Percentiles rank a stretch among this genome's conserved stretches.
Evolutionary conservation across 805 yeast species (phyloP).

Genomic region (Nadsonia fulvescens): DNA sequence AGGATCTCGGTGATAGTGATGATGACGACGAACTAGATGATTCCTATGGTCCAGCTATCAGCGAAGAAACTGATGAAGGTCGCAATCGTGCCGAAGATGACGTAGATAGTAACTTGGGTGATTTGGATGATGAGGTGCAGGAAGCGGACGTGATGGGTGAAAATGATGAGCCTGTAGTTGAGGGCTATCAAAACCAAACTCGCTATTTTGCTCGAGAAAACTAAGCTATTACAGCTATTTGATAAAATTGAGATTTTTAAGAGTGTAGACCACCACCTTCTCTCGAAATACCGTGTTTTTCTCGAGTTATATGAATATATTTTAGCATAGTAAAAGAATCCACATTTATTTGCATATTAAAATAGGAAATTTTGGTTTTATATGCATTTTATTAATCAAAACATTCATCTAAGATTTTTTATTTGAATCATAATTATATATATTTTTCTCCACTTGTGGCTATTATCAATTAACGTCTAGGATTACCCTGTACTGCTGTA

Average conservation of each 20-base stretch:
- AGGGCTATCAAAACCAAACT: no score
- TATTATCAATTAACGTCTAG: neutral
- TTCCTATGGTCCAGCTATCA: no score
- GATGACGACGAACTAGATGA: slow-evolving; percentile 12
- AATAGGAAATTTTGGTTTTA: neutral
- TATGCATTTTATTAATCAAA: neutral
- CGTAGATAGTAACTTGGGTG: slow-evolving; percentile 1
- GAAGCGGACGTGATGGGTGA: slow-evolving; percentile 1
- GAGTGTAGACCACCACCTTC: neutral
- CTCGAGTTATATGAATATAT: neutral
- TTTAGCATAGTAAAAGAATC: neutral
- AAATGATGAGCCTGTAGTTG: no score
- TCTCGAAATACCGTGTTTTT: neutral
- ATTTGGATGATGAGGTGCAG: slow-evolving; percentile 4
- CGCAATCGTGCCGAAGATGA: slow-evolving; percentile 6
- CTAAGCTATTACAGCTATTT: neutral
- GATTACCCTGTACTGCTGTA: neutral
- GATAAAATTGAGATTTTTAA: neutral
- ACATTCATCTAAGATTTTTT: neutral
- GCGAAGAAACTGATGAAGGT: no score
- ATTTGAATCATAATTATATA: neutral
- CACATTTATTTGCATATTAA: no score
- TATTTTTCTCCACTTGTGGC: neutral
- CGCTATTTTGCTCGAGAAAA: neutral
- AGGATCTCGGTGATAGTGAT: slow-evolving; percentile 18